A percentile compares a stretch with the other conserved stretches of the same genome.
Conservation (phyloP, 78 protist species). For the Mastigamoeba balamuthi region DNA sequence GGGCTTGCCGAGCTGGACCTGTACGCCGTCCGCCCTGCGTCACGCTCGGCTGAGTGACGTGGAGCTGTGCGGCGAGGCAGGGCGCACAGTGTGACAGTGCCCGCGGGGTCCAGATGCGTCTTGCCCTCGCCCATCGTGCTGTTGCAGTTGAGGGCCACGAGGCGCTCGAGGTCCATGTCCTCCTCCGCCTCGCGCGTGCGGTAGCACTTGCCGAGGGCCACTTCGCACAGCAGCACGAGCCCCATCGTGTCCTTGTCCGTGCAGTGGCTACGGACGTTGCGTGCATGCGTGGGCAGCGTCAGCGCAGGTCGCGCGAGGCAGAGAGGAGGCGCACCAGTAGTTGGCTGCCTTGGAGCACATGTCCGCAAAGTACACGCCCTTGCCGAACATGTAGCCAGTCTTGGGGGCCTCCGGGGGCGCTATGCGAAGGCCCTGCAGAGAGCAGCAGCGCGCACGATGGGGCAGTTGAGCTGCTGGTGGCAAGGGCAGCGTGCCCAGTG, state of each 20-base stretch:
- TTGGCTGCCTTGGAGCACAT: constrained; percentile 35
- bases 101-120: constrained; percentile 15
- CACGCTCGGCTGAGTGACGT: background rate
- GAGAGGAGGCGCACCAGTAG: constrained; percentile 35
- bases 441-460: too few species aligned
- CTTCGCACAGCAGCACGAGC: constrained; percentile 39
- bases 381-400: constrained; percentile 91
- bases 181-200: constrained; percentile 21
- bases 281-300: too few species aligned
- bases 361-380: constrained; percentile 76
- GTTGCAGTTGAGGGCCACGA: constrained; percentile 16
- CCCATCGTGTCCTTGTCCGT: background rate
- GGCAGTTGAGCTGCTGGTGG: too few species aligned
- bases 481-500: too few species aligned
- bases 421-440: constrained; percentile 79
- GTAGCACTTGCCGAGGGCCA: constrained; percentile 25
- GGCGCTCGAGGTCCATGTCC: constrained; percentile 33
- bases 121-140: constrained; percentile 44
- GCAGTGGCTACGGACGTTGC: too few species aligned
- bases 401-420: constrained; percentile 92
- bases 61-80: background rate
- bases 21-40: background rate
- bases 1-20: constrained; percentile 21
- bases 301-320: background rate
- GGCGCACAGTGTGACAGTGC: background rate